Conservation (phyloP, 805 yeast species). For the Cyberlindnera mycetangii region DNA sequence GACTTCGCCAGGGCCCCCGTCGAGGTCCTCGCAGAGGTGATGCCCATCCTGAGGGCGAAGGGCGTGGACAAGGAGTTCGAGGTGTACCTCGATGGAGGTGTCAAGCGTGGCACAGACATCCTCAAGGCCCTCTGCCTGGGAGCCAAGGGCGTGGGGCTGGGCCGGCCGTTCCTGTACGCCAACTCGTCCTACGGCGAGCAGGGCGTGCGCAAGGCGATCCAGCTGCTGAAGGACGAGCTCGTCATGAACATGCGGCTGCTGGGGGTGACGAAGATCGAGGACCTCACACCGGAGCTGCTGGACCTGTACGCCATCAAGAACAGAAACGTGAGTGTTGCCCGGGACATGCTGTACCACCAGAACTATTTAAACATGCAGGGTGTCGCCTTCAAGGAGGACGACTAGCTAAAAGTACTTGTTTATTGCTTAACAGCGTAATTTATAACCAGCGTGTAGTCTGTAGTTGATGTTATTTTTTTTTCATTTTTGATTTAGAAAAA, state of each 20-base stretch:
- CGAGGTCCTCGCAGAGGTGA: conserved; percentile 68
- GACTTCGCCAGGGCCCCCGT: conserved; percentile 81
- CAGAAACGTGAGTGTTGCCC: conserved; percentile 43
- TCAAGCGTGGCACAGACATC: conserved; percentile 65
- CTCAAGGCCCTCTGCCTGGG: conserved; percentile 66
- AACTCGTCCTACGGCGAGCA: conserved; percentile 60
- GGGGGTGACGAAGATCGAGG: conserved; percentile 62
- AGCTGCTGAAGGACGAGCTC: conserved; percentile 65
- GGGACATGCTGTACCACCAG: conserved; percentile 50
- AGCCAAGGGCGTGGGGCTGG: conserved; percentile 69
- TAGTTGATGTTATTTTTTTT: too few species aligned
- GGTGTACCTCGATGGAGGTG: conserved; percentile 65
- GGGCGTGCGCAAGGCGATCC: conserved; percentile 59
- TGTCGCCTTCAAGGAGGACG: conserved; percentile 42
- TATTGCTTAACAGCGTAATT: too few species aligned
- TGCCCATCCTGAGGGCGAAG: conserved; percentile 46
- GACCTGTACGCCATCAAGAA: conserved; percentile 49
- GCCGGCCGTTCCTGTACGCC: conserved; percentile 65
- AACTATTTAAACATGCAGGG: conserved; percentile 56
- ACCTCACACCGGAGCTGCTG: conserved; percentile 58
- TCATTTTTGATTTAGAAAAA: too few species aligned
- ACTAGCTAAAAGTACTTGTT: too few species aligned
- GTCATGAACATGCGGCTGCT: conserved; percentile 76
- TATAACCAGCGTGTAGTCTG: too few species aligned
- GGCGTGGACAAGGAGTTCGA: conserved; percentile 50